These are phyloP conservation scores for Ophiostoma fasciatum DNA, from an alignment of 2,329 filamentous ascomycete genomes.

Conservation along the genomic window DNA sequence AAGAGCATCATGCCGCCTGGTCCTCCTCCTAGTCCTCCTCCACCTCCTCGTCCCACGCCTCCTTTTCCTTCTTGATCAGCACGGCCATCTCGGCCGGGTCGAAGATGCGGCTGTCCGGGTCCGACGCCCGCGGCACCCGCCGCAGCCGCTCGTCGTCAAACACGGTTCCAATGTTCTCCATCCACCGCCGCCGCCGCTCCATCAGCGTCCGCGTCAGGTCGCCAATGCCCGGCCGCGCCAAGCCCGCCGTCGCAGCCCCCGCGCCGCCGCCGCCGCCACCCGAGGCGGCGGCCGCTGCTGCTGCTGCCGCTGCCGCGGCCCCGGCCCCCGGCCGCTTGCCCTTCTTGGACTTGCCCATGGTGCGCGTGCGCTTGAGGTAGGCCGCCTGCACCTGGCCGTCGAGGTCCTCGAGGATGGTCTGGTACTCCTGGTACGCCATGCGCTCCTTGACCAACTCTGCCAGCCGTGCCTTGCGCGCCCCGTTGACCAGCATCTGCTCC, in stretches of 20 bases:
- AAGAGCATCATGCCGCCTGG: not conserved
- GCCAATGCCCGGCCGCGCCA: slow-evolving; percentile 67
- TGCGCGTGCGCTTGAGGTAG: slow-evolving; percentile 89
- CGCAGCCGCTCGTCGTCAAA: slow-evolving; percentile 71
- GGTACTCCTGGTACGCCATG: slow-evolving; percentile 94
- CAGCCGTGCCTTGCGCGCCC: slow-evolving; percentile 74
- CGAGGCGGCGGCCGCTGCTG: slow-evolving; percentile 29
- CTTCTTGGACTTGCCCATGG: slow-evolving; percentile 87
- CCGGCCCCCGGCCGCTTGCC: slow-evolving; percentile 41
- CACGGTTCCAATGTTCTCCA: slow-evolving; percentile 76
- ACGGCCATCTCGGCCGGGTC: slow-evolving; percentile 56
- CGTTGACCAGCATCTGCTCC: slow-evolving; percentile 74
- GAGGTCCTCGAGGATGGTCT: slow-evolving; percentile 90
- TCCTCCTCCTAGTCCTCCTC: slow-evolving; percentile 39
- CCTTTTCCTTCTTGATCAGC: slow-evolving; percentile 59
- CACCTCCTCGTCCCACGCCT: slow-evolving; percentile 68
- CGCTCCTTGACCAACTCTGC: slow-evolving; percentile 79
- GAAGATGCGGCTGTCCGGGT: slow-evolving; percentile 58
- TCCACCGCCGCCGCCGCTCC: slow-evolving; percentile 82
- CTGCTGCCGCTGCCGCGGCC: slow-evolving; percentile 44
- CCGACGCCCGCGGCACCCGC: slow-evolving; percentile 50
- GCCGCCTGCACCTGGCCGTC: slow-evolving; percentile 90
- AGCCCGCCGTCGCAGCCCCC: slow-evolving; percentile 32
- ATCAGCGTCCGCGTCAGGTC: slow-evolving; percentile 85
- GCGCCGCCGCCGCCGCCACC: slow-evolving; percentile 26